phyloP scores from a whole-genome alignment of 2,329 filamentous ascomycete genomes.

The Xylaria sp. region DNA sequence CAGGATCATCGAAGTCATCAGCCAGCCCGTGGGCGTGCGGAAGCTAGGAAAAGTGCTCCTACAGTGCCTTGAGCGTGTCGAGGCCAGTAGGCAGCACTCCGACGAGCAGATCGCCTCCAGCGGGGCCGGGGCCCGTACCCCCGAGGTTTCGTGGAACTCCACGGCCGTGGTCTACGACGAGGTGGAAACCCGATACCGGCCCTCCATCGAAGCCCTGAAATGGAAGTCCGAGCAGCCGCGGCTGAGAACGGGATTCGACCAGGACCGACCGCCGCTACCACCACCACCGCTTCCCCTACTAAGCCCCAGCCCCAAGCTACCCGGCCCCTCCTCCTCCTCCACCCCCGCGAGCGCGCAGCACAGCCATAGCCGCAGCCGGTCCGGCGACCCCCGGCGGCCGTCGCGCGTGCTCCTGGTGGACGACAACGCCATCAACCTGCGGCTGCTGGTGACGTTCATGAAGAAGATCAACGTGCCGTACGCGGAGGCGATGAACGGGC shows the following conservation, averaged over 20 bases:
- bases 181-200: slow-evolving; percentile 10
- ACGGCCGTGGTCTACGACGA: slow-evolving; percentile 16
- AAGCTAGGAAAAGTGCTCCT: slow-evolving; percentile 28
- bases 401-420: slow-evolving; percentile 43
- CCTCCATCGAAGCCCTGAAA: slow-evolving; percentile 20
- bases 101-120: neutral
- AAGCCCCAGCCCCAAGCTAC: neutral
- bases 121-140: neutral
- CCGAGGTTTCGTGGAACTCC: slow-evolving; percentile 13
- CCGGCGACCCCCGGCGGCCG: slow-evolving; percentile 1
- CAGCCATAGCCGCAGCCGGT: slow-evolving; percentile 6
- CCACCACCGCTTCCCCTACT: neutral
- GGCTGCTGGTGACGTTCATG: slow-evolving; percentile 47
- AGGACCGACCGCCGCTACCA: slow-evolving; percentile 17
- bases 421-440: slow-evolving; percentile 47
- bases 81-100: neutral
- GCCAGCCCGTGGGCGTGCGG: slow-evolving; percentile 26
- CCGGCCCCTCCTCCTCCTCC: too few relatives aligned
- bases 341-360: slow-evolving; percentile 2
- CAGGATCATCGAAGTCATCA: slow-evolving; percentile 27
- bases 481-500: slow-evolving; percentile 49
- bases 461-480: slow-evolving; percentile 45
- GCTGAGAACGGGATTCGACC: slow-evolving; percentile 5
- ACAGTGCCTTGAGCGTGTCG: slow-evolving; percentile 22
- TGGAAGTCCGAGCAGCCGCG: slow-evolving; percentile 24